Conservation (phyloP, 1,284 basidiomycete genomes). For the Cutaneotrichosporon curvatum region DNA sequence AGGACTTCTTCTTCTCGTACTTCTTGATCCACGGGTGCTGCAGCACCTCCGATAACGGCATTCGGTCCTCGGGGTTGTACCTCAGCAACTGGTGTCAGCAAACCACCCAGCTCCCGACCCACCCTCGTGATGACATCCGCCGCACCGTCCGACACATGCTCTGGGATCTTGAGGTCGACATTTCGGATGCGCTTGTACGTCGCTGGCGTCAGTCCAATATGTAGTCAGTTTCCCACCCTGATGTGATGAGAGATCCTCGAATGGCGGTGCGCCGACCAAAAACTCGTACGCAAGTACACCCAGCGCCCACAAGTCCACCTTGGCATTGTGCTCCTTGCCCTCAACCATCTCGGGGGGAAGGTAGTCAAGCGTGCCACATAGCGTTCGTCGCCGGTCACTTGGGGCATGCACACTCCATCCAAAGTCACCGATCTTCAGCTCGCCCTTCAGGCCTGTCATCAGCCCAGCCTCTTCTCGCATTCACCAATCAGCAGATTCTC, state of each 20-base stretch:
- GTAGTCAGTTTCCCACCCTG: neutral
- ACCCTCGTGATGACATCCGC: slow-evolving; percentile 61
- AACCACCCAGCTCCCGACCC: slow-evolving; percentile 11
- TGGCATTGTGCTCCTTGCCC: slow-evolving; percentile 50
- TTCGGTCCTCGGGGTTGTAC: slow-evolving; percentile 73
- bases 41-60: slow-evolving; percentile 73
- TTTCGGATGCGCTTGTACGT: slow-evolving; percentile 67
- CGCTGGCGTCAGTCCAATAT: too few species aligned
- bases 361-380: slow-evolving; percentile 95
- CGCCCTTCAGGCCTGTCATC: slow-evolving; percentile 64
- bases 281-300: slow-evolving; percentile 97
- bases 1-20: slow-evolving; percentile 51
- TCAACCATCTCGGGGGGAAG: slow-evolving; percentile 99
- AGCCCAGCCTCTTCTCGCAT: neutral
- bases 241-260: slow-evolving; percentile 61
- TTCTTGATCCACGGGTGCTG: slow-evolving; percentile 89
- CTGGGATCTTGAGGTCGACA: slow-evolving; percentile 70
- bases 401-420: slow-evolving; percentile 99
- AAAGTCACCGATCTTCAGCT: slow-evolving; percentile 97
- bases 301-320: slow-evolving; percentile 84
- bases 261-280: slow-evolving; percentile 83
- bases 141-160: slow-evolving; percentile 58
- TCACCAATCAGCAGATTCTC: slow-evolving; percentile 86
- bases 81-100: slow-evolving; percentile 62
- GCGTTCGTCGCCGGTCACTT: slow-evolving; percentile 73